Percentiles rank a stretch among this genome's conserved stretches.
Conservation (phyloP, 768 basidiomycete genomes). For the Lepiota brunneoincarnata region DNA sequence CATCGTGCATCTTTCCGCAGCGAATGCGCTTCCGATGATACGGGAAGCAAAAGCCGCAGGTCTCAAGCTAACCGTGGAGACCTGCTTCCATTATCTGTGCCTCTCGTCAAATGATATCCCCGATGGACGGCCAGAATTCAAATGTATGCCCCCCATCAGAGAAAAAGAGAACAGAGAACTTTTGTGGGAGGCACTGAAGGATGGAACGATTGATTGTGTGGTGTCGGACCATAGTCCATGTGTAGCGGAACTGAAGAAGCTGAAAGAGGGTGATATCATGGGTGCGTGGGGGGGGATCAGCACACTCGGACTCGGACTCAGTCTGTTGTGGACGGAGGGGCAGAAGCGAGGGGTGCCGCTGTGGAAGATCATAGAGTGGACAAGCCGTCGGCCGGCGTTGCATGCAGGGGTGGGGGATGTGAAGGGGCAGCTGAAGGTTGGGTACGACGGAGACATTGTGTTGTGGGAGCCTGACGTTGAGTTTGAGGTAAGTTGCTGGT, state of each 20-base stretch:
- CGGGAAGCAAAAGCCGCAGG: conserved; percentile 63
- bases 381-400: conserved; percentile 65
- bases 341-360: conserved; percentile 55
- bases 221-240: conserved; percentile 98
- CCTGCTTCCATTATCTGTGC: conserved; percentile 95
- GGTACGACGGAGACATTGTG: conserved; percentile 84
- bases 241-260: conserved; percentile 72
- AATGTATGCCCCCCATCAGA: conserved; percentile 95
- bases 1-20: conserved; percentile 93
- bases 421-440: conserved; percentile 75
- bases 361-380: conserved; percentile 71
- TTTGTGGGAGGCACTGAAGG: conserved; percentile 79
- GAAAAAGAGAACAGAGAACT: conserved; percentile 64
- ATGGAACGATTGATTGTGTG: conserved; percentile 86
- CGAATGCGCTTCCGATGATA: conserved; percentile 76
- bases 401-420: conserved; percentile 68
- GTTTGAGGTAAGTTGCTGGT: conserved; percentile 31
- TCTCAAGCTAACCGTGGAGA: conserved; percentile 85
- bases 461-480: conserved; percentile 64
- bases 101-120: conserved; percentile 74
- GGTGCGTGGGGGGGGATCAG: conserved; percentile 94
- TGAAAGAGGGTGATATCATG: conserved; percentile 81
- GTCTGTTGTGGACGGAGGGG: conserved; percentile 87
- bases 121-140: conserved; percentile 78
- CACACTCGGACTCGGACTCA: conserved; percentile 85